Evolutionary conservation across 306 rosid genomes (phyloP).

Genomic region (Cicer yamashitae): DNA sequence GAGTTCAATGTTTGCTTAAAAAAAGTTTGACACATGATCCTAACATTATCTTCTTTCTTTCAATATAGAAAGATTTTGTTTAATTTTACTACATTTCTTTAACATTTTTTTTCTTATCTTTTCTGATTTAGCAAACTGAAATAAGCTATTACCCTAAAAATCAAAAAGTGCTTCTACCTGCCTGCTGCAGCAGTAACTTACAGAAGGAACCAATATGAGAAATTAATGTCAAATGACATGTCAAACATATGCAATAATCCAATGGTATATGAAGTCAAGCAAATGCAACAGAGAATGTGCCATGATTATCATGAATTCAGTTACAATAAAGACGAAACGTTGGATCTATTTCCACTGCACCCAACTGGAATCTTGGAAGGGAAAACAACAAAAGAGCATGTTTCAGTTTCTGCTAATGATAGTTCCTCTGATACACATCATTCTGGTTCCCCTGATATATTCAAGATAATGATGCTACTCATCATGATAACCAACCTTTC

Average conservation of each 20-base stretch:
- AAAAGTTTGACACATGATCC: conserved; percentile 55
- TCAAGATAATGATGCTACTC: background rate
- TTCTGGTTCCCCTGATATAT: too few species aligned
- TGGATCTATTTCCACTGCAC: conserved; percentile 76
- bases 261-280: conserved; percentile 1
- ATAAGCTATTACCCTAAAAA: conserved; percentile 51
- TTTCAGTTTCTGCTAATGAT: too few species aligned
- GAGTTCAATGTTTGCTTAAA: conserved; percentile 88
- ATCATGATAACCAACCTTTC: conserved; percentile 41
- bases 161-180: conserved; percentile 47
- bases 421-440: too few species aligned
- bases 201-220: conserved; percentile 47
- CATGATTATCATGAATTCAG: background rate
- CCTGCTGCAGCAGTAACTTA: conserved; percentile 30
- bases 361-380: conserved; percentile 80
- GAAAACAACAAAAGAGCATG: conserved; percentile 33
- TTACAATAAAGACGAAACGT: conserved; percentile 57
- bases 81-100: conserved; percentile 43
- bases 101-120: background rate
- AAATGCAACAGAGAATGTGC: conserved; percentile 34
- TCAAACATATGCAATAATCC: conserved; percentile 34
- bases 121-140: conserved; percentile 50
- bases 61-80: background rate
- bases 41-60: conserved; percentile 5
- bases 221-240: conserved; percentile 35